phyloP scores from a whole-genome alignment of 2,329 filamentous ascomycete genomes.

The Xylaria sp. region DNA sequence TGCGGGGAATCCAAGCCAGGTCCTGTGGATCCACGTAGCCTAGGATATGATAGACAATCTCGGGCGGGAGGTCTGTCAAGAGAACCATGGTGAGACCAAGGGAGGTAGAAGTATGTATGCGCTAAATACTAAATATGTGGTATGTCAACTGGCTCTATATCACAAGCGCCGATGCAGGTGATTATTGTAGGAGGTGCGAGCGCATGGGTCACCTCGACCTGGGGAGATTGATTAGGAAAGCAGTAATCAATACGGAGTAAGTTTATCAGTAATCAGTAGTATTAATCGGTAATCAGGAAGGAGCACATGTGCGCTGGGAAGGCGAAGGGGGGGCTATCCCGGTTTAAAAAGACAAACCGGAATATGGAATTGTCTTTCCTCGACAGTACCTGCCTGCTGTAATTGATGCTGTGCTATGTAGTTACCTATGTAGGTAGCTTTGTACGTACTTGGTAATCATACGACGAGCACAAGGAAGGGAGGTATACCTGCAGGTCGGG shows the following conservation, averaged over 20 bases:
- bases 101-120: not conserved
- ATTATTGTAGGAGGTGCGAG: not conserved
- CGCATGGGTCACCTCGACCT: not conserved
- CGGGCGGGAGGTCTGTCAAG: slow-evolving; percentile 64
- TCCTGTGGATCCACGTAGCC: slow-evolving; percentile 66
- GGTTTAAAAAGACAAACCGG: slow-evolving; percentile 9
- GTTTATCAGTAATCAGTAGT: not conserved
- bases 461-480: not conserved
- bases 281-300: not conserved
- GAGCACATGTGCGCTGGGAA: not conserved
- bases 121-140: too few relatives aligned
- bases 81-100: slow-evolving; percentile 43
- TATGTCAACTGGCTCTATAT: not conserved
- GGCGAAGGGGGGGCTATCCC: not conserved
- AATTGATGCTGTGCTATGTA: not conserved
- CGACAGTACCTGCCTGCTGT: not conserved
- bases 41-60: slow-evolving; percentile 73
- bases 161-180: not conserved
- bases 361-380: not conserved
- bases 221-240: not conserved
- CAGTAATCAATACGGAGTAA: too few relatives aligned
- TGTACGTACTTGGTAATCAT: not conserved
- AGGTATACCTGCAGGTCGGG: not conserved
- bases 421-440: too few relatives aligned
- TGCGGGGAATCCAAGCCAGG: slow-evolving; percentile 61